Conservation (phyloP, 768 basidiomycete species). For the Suillus clintonianus region DNA sequence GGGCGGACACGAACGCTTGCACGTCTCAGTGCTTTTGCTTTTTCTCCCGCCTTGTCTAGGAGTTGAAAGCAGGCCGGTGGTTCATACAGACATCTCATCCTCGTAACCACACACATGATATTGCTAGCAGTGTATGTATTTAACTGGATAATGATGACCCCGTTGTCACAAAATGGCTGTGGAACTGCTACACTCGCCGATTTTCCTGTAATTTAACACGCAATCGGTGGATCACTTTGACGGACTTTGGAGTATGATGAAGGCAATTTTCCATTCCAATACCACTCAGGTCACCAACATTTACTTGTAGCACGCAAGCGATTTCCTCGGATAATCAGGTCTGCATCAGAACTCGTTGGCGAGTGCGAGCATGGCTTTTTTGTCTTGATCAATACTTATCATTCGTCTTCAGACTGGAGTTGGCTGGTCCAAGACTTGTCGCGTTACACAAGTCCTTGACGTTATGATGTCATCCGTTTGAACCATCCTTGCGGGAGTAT, state of each 20-base stretch:
- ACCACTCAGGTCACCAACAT: not conserved
- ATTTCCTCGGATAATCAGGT: not conserved
- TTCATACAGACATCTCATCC: conserved; percentile 20
- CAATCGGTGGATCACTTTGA: not conserved
- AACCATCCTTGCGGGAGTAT: not conserved
- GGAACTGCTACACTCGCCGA: not conserved
- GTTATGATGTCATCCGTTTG: not conserved
- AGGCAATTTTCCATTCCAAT: not conserved
- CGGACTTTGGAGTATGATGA: not conserved
- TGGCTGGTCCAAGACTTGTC: too few species aligned
- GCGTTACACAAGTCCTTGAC: not conserved
- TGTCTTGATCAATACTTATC: not conserved
- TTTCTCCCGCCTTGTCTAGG: conserved; percentile 16
- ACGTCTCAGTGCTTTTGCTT: conserved; percentile 33
- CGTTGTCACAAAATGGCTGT: too few species aligned
- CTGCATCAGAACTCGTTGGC: not conserved
- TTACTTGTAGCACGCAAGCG: not conserved
- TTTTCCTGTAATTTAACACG: not conserved
- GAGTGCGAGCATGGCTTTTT: not conserved
- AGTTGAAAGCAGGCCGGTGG: conserved; percentile 32
- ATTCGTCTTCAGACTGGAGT: not conserved
- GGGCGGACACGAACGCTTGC: conserved; percentile 30
- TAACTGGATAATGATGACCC: not conserved
- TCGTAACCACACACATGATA: not conserved
- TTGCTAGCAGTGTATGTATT: not conserved